Evolutionary conservation across 305 asterid species (phyloP).

Genomic region (Galium porrigens): DNA sequence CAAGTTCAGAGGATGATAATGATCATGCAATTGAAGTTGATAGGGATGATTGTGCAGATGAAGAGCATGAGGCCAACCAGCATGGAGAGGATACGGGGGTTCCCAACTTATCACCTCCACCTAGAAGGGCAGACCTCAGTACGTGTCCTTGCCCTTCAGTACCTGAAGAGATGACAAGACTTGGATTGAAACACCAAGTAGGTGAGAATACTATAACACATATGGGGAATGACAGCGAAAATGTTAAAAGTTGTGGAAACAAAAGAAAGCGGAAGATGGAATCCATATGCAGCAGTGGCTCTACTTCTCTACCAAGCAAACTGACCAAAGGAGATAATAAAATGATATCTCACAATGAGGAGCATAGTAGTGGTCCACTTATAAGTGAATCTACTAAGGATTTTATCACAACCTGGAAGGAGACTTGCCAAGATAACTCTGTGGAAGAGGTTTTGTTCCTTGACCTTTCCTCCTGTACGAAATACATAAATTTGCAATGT

Average conservation of each 20-base stretch:
- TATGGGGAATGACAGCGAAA: constrained; percentile 23
- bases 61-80: constrained; percentile 25
- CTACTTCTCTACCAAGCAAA: constrained; percentile 30
- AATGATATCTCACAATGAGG: constrained; percentile 16
- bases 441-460: constrained; percentile 44
- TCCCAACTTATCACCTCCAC: constrained; percentile 25
- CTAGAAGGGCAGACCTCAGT: constrained; percentile 36
- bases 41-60: constrained; percentile 2
- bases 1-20: constrained; percentile 29
- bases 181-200: constrained; percentile 44
- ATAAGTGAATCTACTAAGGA: constrained; percentile 38
- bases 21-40: constrained; percentile 8
- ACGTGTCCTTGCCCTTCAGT: constrained; percentile 92
- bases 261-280: constrained; percentile 44
- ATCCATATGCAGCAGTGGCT: constrained; percentile 24
- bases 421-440: constrained; percentile 37
- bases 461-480: background rate
- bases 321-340: constrained; percentile 24
- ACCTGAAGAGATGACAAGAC: constrained; percentile 63
- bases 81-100: constrained; percentile 21
- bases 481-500: background rate
- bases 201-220: constrained; percentile 16
- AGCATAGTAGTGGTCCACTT: constrained; percentile 22
- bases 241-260: constrained; percentile 21
- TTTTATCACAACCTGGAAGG: constrained; percentile 76